Conservation (phyloP, 345 rosid species). For the Eucalyptus pauciflora region DNA sequence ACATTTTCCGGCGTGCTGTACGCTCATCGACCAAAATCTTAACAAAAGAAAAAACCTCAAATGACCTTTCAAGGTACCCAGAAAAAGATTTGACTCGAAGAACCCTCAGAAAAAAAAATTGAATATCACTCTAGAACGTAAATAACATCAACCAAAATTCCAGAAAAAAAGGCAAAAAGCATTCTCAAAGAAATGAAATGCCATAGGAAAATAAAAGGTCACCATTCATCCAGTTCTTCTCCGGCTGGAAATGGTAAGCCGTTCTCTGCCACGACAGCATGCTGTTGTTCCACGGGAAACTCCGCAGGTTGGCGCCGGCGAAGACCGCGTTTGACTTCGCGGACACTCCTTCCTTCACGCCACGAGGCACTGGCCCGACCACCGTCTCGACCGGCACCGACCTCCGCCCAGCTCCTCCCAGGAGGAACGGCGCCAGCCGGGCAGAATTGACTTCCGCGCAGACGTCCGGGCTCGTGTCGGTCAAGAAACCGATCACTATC, state of each 20-base stretch:
- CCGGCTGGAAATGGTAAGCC: constrained; percentile 90
- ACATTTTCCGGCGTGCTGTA: background rate
- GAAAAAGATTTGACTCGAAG: background rate
- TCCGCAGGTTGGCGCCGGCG: background rate
- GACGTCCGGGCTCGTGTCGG: background rate
- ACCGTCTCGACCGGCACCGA: background rate
- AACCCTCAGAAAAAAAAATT: background rate
- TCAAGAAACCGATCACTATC: constrained; percentile 9
- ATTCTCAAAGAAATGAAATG: background rate
- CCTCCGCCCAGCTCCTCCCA: background rate
- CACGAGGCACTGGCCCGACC: constrained; percentile 18
- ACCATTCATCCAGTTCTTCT: constrained; percentile 98
- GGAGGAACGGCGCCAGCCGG: background rate
- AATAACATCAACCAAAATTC: background rate
- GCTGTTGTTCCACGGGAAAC: constrained; percentile 70
- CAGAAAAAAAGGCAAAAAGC: background rate
- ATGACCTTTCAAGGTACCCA: background rate
- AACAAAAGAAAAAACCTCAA: background rate
- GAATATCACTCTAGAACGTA: background rate
- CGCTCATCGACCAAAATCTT: background rate
- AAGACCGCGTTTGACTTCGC: constrained; percentile 36
- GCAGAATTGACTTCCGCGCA: background rate
- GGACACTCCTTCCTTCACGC: constrained; percentile 55
- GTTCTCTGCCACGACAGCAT: constrained; percentile 91
- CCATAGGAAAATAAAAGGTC: background rate